Base-by-base conservation (phyloP, 345 rosid genomes). In the Turritis glabra region DNA sequence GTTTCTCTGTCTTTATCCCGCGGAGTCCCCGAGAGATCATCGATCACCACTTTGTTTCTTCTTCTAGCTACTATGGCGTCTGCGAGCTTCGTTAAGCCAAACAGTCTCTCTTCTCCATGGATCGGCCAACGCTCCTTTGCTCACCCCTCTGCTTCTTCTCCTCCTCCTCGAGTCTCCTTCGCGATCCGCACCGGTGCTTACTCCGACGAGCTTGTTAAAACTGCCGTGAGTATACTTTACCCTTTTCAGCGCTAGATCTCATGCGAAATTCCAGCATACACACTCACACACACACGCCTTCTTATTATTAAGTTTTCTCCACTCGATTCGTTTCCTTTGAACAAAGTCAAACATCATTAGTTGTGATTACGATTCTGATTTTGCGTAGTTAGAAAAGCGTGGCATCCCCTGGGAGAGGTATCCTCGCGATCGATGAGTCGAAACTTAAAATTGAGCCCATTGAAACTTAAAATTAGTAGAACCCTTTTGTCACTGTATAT, bases 361-460 rank as follows among this genome's bases (percentile, higher is more conserved):
- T 35, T 2, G 7, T 54, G 71, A 30, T 43, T 41, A 2, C 51
- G 26, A 17, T 38, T 27, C 3, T 54, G 52, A 54, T 14, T 47
- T 1, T 52, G 33, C 17, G 17, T 19, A 17, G 37, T 23, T n/a
- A 91, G 97, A 91, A 94, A 94, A 66, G 81, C n/a, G 63, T 94
- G 58, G 97, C 98, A 30, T 90, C 97, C 15, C 95, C 93, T 67
- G 98, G 97, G 27, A 91, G 89, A 67, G 98, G 97, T 43, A 94
- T 94, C 38, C 85, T 94, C n/a, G 98, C 97, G 40, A 91, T 94
- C 19, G 96, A 94, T 77, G 98, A 94, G 79, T 94, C 97, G 0
- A 94, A 91, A n/a, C n/a, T n/a, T n/a, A n/a, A n/a, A n/a, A n/a
- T n/a, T n/a, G n/a, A n/a, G n/a, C n/a, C n/a, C n/a, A n/a, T n/a